Evolutionary conservation across 192 early-diverging fungal genomes (phyloP).

Genomic region (Podila clonocystis): DNA sequence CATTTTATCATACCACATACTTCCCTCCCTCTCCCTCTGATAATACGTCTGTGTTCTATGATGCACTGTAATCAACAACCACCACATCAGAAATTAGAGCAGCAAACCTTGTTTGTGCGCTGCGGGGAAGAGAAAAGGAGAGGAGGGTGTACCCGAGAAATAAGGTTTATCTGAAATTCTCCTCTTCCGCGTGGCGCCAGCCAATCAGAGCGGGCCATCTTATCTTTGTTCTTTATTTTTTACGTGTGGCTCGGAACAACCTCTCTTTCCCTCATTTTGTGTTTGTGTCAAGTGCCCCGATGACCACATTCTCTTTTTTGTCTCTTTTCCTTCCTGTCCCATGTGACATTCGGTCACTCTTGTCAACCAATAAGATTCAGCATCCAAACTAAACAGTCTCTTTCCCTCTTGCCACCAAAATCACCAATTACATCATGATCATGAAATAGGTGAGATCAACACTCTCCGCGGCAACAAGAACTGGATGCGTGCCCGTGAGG

Average conservation of each 20-base stretch:
- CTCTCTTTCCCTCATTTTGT: no score
- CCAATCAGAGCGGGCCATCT: slow-evolving; percentile 44
- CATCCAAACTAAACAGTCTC: neutral
- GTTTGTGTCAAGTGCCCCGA: neutral
- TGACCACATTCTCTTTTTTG: slow-evolving; percentile 13
- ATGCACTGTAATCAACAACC: neutral
- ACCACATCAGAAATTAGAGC: neutral
- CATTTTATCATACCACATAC: neutral
- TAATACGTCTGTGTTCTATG: neutral
- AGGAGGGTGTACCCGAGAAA: neutral
- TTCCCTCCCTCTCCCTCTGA: neutral
- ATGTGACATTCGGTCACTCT: slow-evolving; percentile 29
- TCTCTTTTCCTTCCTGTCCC: slow-evolving; percentile 5
- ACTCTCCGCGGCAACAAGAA: slow-evolving; percentile 99
- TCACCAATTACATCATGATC: neutral
- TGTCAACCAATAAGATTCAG: slow-evolving; percentile 22
- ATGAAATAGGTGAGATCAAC: slow-evolving; percentile 94
- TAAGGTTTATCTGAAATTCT: slow-evolving; percentile 51
- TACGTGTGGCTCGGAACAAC: slow-evolving; percentile 2
- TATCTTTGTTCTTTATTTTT: slow-evolving; percentile 17
- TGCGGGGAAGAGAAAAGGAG: neutral
- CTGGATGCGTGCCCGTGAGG: slow-evolving; percentile 99
- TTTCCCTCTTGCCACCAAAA: neutral
- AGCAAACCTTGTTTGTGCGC: slow-evolving; percentile 6
- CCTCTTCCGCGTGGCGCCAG: slow-evolving; percentile 13